A percentile compares a stretch with the other conserved stretches of the same genome.
These are phyloP conservation scores for Talaromyces albobiverticillius DNA, from an alignment of 2,329 filamentous ascomycete species.

Conservation along the genomic window DNA sequence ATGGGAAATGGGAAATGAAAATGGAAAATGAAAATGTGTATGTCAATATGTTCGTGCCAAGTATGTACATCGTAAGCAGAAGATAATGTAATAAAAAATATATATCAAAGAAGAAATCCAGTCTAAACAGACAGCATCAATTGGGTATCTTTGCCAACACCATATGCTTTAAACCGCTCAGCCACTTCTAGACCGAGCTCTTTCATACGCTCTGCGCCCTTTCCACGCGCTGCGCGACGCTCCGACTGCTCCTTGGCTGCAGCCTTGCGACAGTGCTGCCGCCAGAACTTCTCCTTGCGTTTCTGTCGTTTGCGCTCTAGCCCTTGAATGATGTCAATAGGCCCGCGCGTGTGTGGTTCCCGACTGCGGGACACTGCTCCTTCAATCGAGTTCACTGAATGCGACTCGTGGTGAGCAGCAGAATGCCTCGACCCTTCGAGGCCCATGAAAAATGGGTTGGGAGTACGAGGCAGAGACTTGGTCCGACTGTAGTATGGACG, in stretches of 20 bases:
- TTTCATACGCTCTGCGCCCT: constrained; percentile 89
- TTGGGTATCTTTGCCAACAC: constrained; percentile 47
- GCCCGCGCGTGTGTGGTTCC: constrained; percentile 75
- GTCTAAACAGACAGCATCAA: constrained; percentile 70
- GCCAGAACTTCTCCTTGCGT: constrained; percentile 86
- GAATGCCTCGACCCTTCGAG: constrained; percentile 28
- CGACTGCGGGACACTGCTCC: constrained; percentile 33
- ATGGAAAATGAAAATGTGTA: no score
- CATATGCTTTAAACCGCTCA: constrained; percentile 71
- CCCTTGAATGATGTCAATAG: constrained; percentile 96
- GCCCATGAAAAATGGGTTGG: constrained; percentile 63
- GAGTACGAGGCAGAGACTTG: constrained; percentile 79
- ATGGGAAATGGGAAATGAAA: no score
- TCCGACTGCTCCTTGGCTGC: constrained; percentile 66
- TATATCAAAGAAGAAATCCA: constrained; percentile 16
- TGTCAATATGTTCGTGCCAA: no score
- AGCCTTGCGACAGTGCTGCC: constrained; percentile 82
- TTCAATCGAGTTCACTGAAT: constrained; percentile 34
- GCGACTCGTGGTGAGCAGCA: constrained; percentile 27
- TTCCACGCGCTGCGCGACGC: constrained; percentile 68
- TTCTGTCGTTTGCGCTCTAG: constrained; percentile 91
- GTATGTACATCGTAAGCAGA: constrained; percentile 28
- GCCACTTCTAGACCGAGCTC: constrained; percentile 87
- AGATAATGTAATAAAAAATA: constrained; percentile 10
- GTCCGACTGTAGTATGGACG: constrained; percentile 71